Base-by-base conservation (phyloP, 1,284 basidiomycete species). In the Fomitopsis betulina region DNA sequence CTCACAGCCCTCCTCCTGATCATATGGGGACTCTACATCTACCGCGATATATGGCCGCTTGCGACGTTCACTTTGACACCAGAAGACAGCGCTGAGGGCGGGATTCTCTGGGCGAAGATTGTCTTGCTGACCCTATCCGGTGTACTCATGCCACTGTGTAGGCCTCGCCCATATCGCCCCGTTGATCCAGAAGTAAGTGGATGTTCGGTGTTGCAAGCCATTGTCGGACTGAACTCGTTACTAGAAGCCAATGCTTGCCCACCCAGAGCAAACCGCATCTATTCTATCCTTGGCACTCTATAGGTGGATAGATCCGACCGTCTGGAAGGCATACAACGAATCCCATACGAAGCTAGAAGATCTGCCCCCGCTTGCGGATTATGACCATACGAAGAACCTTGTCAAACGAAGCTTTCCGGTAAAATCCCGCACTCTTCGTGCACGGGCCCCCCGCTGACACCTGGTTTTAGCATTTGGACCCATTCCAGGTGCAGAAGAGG, bases 21-120 rank as follows among this genome's bases (percentile, higher is more conserved):
- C 9, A 50, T 55, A 1, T 66, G 65, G 63, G 53, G 37, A 5
- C 56, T 68, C 3, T 88, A 82, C 33, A 70, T 73, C 6, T 86
- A 86, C 68, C 79, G 87, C n/a, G 86, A 90, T 67, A 56, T 89
- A 21, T 84, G 79, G 70, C 87, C 88, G 8, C 67, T 87, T 3
- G 73, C 78, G n/a, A 89, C 84, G 0, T 85, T 68, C 67, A 70
- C 73, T 50, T 66, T 76, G 27, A 47, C 61, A 15, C 76, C 79
- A 2, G 61, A 68, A 12, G 80, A 83, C 59, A 62, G 68, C 47
- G 63, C 66, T 1, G 70, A 72, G 38, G 72, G 71, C 17, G 13
- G 58, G 12, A 37, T 71, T 5, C 61, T 73, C 1, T 74, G 71
- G 72, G 60, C 57, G 0, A 69, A 71, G 51, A 45, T 72, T 70